A percentile compares a stretch with the other conserved stretches of the same genome.
Conservation (phyloP, 805 yeast genomes). For the Saturnispora zaruensis region DNA sequence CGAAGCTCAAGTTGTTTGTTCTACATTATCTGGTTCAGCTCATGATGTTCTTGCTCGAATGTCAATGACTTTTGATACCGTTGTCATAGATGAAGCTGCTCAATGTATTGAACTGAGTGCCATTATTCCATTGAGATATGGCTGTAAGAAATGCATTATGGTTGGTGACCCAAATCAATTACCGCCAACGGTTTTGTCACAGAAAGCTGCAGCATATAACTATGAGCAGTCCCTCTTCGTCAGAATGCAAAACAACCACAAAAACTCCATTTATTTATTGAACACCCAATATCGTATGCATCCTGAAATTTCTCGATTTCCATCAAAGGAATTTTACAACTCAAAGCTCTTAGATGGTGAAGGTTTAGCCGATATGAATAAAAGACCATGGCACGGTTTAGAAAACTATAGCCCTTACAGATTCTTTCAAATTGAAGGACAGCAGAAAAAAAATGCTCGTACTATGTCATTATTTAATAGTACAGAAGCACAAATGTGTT, state of each 20-base stretch:
- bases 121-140: constrained; percentile 85
- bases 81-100: constrained; percentile 94
- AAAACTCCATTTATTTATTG: constrained; percentile 55
- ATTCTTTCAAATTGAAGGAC: constrained; percentile 63
- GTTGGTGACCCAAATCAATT: constrained; percentile 98
- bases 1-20: constrained; percentile 77
- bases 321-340: constrained; percentile 73
- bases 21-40: constrained; percentile 91
- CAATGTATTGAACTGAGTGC: constrained; percentile 93
- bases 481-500: constrained; percentile 64
- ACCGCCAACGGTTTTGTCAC: constrained; percentile 93
- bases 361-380: constrained; percentile 50
- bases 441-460: constrained; percentile 53
- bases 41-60: constrained; percentile 74
- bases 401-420: constrained; percentile 61
- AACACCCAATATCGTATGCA: constrained; percentile 98
- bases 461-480: constrained; percentile 66
- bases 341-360: constrained; percentile 72
- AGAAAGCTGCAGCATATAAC: constrained; percentile 66
- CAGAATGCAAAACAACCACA: constrained; percentile 71
- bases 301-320: constrained; percentile 81
- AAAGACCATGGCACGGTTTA: constrained; percentile 66
- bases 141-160: constrained; percentile 85
- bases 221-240: constrained; percentile 93
- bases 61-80: constrained; percentile 77